Evolutionary conservation across 2,329 filamentous ascomycete species (phyloP).

Genomic region (Xylariales sp.): DNA sequence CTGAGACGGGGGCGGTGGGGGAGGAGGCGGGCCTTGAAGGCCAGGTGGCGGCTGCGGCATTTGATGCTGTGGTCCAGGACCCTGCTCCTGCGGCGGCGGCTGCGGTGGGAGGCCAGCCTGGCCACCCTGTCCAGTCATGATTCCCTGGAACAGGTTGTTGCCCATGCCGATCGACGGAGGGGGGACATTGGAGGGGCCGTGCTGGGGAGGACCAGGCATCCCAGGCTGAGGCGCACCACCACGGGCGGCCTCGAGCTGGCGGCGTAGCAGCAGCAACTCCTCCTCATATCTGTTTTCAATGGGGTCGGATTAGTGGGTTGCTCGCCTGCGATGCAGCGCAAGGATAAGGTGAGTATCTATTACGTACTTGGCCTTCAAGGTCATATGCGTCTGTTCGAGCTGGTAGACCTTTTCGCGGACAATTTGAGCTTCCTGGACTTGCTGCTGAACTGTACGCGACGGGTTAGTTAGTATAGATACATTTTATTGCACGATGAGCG

Average conservation of each 20-base stretch:
- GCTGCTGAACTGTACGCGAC: slow-evolving; percentile 80
- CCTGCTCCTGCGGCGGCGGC: slow-evolving; percentile 56
- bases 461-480: too few relatives aligned
- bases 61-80: slow-evolving; percentile 37
- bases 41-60: slow-evolving; percentile 71
- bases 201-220: slow-evolving; percentile 67
- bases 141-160: slow-evolving; percentile 88
- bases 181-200: slow-evolving; percentile 64
- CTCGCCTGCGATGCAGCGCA: not conserved
- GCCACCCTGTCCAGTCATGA: slow-evolving; percentile 84
- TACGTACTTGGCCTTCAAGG: slow-evolving; percentile 84
- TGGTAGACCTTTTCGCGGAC: slow-evolving; percentile 90
- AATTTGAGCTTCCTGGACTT: slow-evolving; percentile 93
- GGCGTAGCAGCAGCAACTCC: slow-evolving; percentile 78
- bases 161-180: slow-evolving; percentile 88
- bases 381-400: slow-evolving; percentile 84
- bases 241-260: slow-evolving; percentile 77
- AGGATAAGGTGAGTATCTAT: too few relatives aligned
- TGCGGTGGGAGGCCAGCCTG: slow-evolving; percentile 80
- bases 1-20: slow-evolving; percentile 57
- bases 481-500: too few relatives aligned
- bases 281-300: slow-evolving; percentile 90
- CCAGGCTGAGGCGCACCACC: slow-evolving; percentile 52
- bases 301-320: slow-evolving; percentile 10
- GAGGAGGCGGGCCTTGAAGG: slow-evolving; percentile 52